phyloP scores from a whole-genome alignment of 1,139 yeast genomes.

The Candida sanyaensis region DNA sequence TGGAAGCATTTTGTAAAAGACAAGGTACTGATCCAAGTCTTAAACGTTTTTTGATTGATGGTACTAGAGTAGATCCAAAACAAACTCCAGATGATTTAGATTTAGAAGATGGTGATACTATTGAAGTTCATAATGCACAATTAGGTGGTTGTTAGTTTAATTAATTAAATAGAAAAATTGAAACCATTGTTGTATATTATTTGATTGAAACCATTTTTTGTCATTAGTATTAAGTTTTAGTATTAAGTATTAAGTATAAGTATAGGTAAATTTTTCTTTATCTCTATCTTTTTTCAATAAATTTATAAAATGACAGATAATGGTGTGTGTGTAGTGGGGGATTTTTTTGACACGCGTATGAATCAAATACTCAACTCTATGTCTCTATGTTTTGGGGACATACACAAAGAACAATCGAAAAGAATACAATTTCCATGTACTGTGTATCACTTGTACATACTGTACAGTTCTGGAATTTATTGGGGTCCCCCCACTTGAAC shows the following conservation, averaged over 20 bases:
- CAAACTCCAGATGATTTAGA: slow-evolving; percentile 93
- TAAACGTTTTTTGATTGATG: slow-evolving; percentile 89
- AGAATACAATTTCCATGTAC: too few species aligned
- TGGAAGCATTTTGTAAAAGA: slow-evolving; percentile 98
- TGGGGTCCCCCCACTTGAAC: too few species aligned
- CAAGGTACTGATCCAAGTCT: slow-evolving; percentile 87
- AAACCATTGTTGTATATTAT: neutral
- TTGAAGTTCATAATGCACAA: slow-evolving; percentile 98
- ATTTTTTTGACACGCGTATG: too few species aligned
- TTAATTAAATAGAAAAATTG: neutral
- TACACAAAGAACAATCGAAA: too few species aligned
- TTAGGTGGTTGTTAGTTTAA: slow-evolving; percentile 57
- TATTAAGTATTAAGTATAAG: neutral
- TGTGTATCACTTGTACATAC: too few species aligned
- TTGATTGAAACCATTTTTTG: neutral
- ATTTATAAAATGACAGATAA: neutral
- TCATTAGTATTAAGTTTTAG: neutral
- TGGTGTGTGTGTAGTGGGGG: too few species aligned
- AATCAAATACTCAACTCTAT: too few species aligned
- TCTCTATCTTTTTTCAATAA: neutral
- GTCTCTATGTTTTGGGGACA: too few species aligned
- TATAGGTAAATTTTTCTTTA: neutral
- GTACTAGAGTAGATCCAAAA: slow-evolving; percentile 83
- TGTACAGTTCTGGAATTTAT: too few species aligned
- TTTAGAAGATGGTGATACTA: slow-evolving; percentile 92